Evolutionary conservation across 1,284 basidiomycete genomes (phyloP), one percentile per base, ranked within the genome.

Genomic region (Melampsora americana): DNA sequence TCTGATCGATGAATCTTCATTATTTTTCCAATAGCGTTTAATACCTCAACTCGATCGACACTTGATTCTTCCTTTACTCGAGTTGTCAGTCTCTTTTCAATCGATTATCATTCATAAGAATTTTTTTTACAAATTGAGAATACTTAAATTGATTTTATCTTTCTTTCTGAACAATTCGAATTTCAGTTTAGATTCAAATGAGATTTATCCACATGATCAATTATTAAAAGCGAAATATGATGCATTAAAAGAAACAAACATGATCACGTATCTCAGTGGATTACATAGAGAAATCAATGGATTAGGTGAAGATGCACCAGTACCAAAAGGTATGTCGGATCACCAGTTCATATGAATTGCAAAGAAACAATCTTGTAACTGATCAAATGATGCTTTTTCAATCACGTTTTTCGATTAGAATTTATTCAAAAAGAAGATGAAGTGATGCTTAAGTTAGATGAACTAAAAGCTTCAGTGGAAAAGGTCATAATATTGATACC

Each of bases 161-260:
- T 80, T 93, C 95, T 64, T 86, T 97, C 12, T 42, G 6, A 11
- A 42, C 12, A 11, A 66, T 14, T n/a, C n/a, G 11, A 30, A n/a
- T n/a, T n/a, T 28, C 42, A 93, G 96, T 85, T 89, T 98, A 72
- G 86, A 86, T 44, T 88, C 91, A 80, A 87, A 86, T 16, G 87
- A 88, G 50, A 84, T 90, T 56, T 95, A 93, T 83, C 86, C 90
- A 0, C 86, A 87, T 46, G 86, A 90, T 73, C 89, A 95, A 79
- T 88, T 95, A 74, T 88, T 89, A 77, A 86, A 89, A 69, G 93
- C 93, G 28, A 93, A 94, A 84, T 96, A 97, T 91, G 95, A 98
- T 82, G 90, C 98, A 74, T 92, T 93, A 77, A 95, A 93, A 83
- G 92, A 90, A 79, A 99, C 94, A 68, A 95, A 96, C 84, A 95